These are phyloP conservation scores for Allomyces arbusculus DNA, from an alignment of 192 early-diverging fungal genomes.

Conservation along the genomic window DNA sequence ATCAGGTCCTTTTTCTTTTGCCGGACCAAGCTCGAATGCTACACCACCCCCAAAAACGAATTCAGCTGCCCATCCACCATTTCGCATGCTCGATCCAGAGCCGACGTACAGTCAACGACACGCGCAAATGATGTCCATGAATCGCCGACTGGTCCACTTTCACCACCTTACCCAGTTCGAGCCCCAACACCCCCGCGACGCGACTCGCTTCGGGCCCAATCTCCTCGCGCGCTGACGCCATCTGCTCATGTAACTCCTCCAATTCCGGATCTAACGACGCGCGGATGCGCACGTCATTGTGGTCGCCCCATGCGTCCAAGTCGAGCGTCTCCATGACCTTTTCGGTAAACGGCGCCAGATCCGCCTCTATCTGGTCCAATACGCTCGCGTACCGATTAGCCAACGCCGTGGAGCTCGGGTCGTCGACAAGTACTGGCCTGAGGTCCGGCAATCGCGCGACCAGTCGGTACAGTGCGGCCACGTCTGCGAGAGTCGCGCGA, in stretches of 20 bases:
- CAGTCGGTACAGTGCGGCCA: conserved; percentile 75
- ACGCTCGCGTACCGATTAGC: background rate
- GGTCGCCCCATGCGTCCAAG: conserved; percentile 41
- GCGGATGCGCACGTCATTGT: background rate
- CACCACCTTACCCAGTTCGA: conserved; percentile 69
- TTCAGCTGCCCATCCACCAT: background rate
- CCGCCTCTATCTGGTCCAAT: background rate
- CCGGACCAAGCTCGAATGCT: background rate
- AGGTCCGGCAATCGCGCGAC: conserved; percentile 26
- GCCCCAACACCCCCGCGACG: conserved; percentile 14
- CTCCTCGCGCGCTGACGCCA: background rate
- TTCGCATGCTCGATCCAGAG: background rate
- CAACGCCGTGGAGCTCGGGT: background rate
- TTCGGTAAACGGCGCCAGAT: conserved; percentile 25
- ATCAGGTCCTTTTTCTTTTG: conserved; percentile 37
- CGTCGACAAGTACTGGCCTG: background rate
- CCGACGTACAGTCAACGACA: conserved; percentile 35
- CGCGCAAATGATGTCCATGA: conserved; percentile 68
- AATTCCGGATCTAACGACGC: background rate
- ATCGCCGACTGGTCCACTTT: conserved; percentile 70
- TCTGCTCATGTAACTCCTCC: background rate
- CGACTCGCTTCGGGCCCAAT: background rate
- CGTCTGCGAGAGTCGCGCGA: conserved; percentile 62
- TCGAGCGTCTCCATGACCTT: conserved; percentile 72
- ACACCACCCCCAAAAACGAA: background rate